Evolutionary conservation across 768 basidiomycete genomes (phyloP).

Genomic region (Chlorophyllum brunneum): DNA sequence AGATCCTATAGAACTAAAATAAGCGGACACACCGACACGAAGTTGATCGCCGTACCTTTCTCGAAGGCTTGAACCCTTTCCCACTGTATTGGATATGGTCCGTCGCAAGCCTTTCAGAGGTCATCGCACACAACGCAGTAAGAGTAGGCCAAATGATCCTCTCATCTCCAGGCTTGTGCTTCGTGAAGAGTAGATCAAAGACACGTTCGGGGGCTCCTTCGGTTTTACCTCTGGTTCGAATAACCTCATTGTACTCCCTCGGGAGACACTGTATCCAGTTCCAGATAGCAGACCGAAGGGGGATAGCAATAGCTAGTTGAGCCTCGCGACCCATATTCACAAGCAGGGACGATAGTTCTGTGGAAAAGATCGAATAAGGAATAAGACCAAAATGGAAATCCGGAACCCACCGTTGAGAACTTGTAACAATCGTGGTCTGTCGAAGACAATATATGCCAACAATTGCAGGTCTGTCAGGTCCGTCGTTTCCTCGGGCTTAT

Average conservation of each 20-base stretch:
- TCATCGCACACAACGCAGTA: constrained; percentile 67
- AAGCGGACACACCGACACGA: not conserved
- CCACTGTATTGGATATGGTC: constrained; percentile 26
- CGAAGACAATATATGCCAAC: constrained; percentile 73
- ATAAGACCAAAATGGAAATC: constrained; percentile 4
- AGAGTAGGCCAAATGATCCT: constrained; percentile 77
- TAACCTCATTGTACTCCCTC: constrained; percentile 70
- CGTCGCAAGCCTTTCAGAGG: constrained; percentile 64
- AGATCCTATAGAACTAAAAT: constrained; percentile 34
- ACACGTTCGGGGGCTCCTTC: constrained; percentile 86
- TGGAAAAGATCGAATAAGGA: not conserved
- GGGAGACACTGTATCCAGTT: constrained; percentile 85
- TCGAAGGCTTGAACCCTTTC: constrained; percentile 26
- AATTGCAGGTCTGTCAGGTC: constrained; percentile 77
- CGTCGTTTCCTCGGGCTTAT: constrained; percentile 34
- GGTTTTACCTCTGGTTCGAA: constrained; percentile 56
- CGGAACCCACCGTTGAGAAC: constrained; percentile 58
- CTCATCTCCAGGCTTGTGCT: constrained; percentile 41
- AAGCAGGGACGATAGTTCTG: constrained; percentile 78
- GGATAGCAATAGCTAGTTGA: constrained; percentile 66
- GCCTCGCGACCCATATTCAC: constrained; percentile 77
- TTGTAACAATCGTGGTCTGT: constrained; percentile 62
- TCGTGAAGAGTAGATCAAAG: constrained; percentile 72
- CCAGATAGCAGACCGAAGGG: constrained; percentile 80
- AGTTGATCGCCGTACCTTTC: constrained; percentile 29